These are phyloP conservation scores for Scortechinia acanthostroma DNA, from an alignment of 2,329 filamentous ascomycete species.

Conservation along the genomic window DNA sequence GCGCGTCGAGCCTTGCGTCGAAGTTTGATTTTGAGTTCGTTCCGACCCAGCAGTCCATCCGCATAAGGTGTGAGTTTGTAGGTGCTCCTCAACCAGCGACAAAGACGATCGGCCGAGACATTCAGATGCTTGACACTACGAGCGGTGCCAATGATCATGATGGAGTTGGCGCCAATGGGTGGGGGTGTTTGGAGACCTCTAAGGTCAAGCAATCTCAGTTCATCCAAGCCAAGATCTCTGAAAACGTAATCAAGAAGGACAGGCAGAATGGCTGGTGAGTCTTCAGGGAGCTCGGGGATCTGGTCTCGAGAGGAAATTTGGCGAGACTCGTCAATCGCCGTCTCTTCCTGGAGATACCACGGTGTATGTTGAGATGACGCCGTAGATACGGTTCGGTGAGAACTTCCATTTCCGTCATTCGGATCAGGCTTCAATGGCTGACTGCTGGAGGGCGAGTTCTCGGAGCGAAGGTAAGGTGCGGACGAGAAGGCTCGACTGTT, in stretches of 20 bases:
- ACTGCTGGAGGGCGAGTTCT: background rate
- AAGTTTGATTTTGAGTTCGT: conserved; percentile 83
- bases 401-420: background rate
- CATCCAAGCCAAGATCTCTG: background rate
- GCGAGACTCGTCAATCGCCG: background rate
- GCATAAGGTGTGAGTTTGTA: conserved; percentile 71
- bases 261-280: background rate
- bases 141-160: background rate
- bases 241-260: background rate
- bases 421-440: too few species aligned
- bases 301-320: background rate
- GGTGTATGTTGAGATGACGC: background rate
- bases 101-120: conserved; percentile 1
- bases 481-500: background rate
- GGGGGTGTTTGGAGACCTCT: background rate
- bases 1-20: conserved; percentile 74
- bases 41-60: conserved; percentile 81
- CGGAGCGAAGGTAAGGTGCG: background rate
- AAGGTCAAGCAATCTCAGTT: background rate
- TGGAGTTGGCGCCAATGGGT: background rate
- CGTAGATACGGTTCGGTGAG: background rate
- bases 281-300: background rate
- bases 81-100: conserved; percentile 47
- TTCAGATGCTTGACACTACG: conserved; percentile 1
- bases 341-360: conserved; percentile 2